Evolutionary conservation across 306 rosid species (phyloP), one percentile per base, ranked within the genome.

Genomic region (Carpinus viminea): DNA sequence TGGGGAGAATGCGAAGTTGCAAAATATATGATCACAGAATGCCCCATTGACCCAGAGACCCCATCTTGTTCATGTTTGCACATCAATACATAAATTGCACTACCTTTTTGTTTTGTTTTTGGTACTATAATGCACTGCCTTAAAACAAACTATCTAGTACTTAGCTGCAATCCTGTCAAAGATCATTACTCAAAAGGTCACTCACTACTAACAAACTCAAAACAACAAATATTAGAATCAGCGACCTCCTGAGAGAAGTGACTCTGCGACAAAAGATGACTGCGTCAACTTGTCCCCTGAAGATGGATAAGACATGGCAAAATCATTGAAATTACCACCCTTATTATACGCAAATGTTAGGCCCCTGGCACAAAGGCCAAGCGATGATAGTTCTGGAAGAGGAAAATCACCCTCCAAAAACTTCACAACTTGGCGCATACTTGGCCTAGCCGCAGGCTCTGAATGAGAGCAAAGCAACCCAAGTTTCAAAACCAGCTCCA

Each of bases 401-500:
- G 53, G 10, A 7, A 65, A 34, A 5, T 82, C 70, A 1, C 81
- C 43, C 45, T 82, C 88, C 72, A 85, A 79, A 60, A 75, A 76
- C 76, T 52, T 64, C 71, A 85, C 80, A 17, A 79, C 83, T 18
- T 82, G 86, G 68, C 82, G 70, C 88, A 85, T 85, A 53, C 72
- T 79, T 3, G 86, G 88, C 77, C 86, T 56, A 2, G 61, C 59
- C 0, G 34, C 8, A 8, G 86, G 84, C 21, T 75, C 80, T 26
- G 74, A 45, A 31, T 85, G 83, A 12, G 82, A 78, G 43, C 98
- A 90, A 43, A 91, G 36, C 72, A 93, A 60, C 18, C 98, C 98
- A 69, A 93, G n/a, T 77, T 91, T 90, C 91, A 91, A 46, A 47
- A 91, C 90, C 84, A 86, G 45, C 69, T 74, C 13, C 1, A 83